phyloP scores from a whole-genome alignment of 2,329 filamentous ascomycete genomes.

The Nigrograna mackinnonii region DNA sequence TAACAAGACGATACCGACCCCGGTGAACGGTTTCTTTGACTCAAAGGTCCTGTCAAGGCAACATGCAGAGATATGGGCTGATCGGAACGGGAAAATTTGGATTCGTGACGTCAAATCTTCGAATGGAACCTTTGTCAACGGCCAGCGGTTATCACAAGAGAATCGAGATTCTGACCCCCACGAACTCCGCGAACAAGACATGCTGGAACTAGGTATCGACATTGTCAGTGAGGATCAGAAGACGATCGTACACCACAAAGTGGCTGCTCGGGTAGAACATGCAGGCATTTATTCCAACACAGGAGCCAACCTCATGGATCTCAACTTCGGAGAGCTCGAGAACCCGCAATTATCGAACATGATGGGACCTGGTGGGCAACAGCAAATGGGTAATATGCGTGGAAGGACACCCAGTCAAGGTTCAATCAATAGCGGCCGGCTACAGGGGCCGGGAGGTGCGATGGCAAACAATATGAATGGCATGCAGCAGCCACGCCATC shows the following conservation, averaged over 20 bases:
- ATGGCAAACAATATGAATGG: slow-evolving; percentile 58
- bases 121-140: slow-evolving; percentile 98
- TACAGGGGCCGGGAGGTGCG: slow-evolving; percentile 60
- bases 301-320: slow-evolving; percentile 77
- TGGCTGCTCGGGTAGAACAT: slow-evolving; percentile 94
- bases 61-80: slow-evolving; percentile 94
- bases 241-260: slow-evolving; percentile 97
- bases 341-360: slow-evolving; percentile 72
- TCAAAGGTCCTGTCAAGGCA: slow-evolving; percentile 96
- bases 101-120: slow-evolving; percentile 98
- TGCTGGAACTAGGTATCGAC: slow-evolving; percentile 93
- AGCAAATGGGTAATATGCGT: slow-evolving; percentile 67
- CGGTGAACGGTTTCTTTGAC: slow-evolving; percentile 93
- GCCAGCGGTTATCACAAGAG: slow-evolving; percentile 84
- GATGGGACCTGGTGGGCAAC: slow-evolving; percentile 65
- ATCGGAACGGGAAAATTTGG: slow-evolving; percentile 83
- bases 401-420: slow-evolving; percentile 61
- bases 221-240: slow-evolving; percentile 99
- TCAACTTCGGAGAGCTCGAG: slow-evolving; percentile 92
- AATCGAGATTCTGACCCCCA: slow-evolving; percentile 96
- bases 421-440: slow-evolving; percentile 67
- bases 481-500: slow-evolving; percentile 72
- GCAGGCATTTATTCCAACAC: slow-evolving; percentile 76
- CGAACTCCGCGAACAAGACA: slow-evolving; percentile 87
- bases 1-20: slow-evolving; percentile 89